A percentile compares a stretch with the other conserved stretches of the same genome.
Evolutionary conservation across 1,284 basidiomycete species (phyloP).

Genomic region (Tremellales sp.): DNA sequence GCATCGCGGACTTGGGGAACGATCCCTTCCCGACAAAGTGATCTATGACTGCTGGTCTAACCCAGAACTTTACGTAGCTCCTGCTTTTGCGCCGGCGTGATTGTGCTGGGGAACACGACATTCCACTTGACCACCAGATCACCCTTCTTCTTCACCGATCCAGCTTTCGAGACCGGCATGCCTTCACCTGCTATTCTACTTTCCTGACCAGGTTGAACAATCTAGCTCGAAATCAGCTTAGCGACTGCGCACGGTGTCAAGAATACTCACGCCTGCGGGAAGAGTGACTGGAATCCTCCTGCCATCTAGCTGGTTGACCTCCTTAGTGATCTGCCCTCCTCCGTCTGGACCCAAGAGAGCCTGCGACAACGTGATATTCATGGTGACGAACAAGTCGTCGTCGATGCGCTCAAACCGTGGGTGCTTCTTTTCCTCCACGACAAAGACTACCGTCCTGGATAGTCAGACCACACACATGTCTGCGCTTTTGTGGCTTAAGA

Average conservation of each 20-base stretch:
- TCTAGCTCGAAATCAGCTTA: constrained; percentile 28
- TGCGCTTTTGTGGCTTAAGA: neutral
- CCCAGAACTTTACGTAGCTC: constrained; percentile 65
- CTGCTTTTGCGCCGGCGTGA: constrained; percentile 73
- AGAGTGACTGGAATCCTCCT: constrained; percentile 64
- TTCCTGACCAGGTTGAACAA: constrained; percentile 75
- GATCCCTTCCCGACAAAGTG: no score
- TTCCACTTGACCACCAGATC: constrained; percentile 81
- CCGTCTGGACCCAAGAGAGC: constrained; percentile 60
- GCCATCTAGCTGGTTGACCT: constrained; percentile 70
- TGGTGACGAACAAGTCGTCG: constrained; percentile 65
- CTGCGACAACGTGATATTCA: constrained; percentile 73
- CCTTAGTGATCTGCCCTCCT: constrained; percentile 50
- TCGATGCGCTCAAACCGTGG: constrained; percentile 67
- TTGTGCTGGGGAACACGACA: constrained; percentile 71
- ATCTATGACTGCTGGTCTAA: constrained; percentile 10
- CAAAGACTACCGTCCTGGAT: constrained; percentile 63
- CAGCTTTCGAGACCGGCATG: constrained; percentile 84
- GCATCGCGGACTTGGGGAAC: no score
- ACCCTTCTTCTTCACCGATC: constrained; percentile 67
- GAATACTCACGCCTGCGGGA: constrained; percentile 53
- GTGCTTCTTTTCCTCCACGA: constrained; percentile 87
- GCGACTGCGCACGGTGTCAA: neutral
- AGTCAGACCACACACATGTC: no score
- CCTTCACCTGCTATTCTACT: constrained; percentile 71